Percentiles rank a stretch among this genome's conserved stretches.
phyloP scores from a whole-genome alignment of 139 green algal genomes.

The Parachlorella kessleri region DNA sequence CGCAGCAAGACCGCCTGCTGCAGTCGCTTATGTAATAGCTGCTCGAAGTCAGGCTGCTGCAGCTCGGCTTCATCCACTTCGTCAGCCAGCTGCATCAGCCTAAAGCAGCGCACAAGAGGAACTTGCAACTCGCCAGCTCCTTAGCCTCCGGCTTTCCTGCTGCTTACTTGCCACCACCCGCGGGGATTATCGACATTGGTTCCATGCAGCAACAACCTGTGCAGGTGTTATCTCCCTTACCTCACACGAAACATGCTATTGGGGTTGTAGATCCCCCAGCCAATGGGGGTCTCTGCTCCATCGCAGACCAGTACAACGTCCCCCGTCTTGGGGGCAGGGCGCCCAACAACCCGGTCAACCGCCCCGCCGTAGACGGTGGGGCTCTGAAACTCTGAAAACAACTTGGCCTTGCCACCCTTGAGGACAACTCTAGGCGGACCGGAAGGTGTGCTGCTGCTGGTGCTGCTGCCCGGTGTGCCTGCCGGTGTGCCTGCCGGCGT shows the following conservation, averaged over 20 bases:
- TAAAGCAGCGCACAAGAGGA: constrained; percentile 28
- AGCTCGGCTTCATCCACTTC: constrained; percentile 34
- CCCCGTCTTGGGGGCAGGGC: constrained; percentile 44
- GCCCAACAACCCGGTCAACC: constrained; percentile 68
- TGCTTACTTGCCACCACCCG: no score
- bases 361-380: constrained; percentile 73
- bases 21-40: constrained; percentile 46
- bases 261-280: constrained; percentile 86
- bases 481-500: no score
- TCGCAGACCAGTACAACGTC: constrained; percentile 73
- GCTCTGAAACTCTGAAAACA: constrained; percentile 51
- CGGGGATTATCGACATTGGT: no score
- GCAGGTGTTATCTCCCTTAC: no score
- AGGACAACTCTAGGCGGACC: constrained; percentile 54
- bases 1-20: constrained; percentile 49
- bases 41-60: constrained; percentile 43
- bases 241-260: constrained; percentile 78
- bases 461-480: not conserved
- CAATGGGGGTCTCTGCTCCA: constrained; percentile 44
- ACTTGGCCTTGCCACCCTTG: constrained; percentile 69
- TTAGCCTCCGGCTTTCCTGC: no score
- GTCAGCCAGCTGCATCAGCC: constrained; percentile 47
- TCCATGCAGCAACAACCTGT: no score
- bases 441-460: not conserved
- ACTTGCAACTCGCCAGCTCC: no score